Percentiles rank a stretch among this genome's conserved stretches.
Evolutionary conservation across 257 asterid species (phyloP).

Genomic region (Nicotiana attenuata): DNA sequence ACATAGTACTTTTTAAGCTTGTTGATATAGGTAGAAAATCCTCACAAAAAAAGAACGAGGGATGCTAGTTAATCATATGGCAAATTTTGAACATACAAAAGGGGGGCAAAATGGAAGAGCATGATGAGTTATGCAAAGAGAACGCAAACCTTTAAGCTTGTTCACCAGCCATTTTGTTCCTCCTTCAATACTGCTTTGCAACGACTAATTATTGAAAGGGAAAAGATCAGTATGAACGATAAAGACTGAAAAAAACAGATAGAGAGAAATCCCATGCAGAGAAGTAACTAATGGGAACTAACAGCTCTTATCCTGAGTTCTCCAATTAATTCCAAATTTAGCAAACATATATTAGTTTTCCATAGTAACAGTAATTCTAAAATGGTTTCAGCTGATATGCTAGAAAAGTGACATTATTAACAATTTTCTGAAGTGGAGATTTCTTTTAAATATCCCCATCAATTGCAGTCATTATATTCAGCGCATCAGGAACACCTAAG

Average conservation of each 20-base stretch:
- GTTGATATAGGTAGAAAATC: neutral
- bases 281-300: neutral
- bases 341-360: neutral
- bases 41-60: neutral
- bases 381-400: neutral
- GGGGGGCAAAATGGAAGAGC: neutral
- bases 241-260: neutral
- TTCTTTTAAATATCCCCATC: neutral
- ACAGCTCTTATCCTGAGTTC: neutral
- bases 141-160: slow-evolving; percentile 68
- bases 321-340: neutral
- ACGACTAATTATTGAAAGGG: slow-evolving; percentile 30
- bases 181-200: slow-evolving; percentile 66
- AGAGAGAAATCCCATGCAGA: neutral
- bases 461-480: neutral
- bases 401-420: neutral
- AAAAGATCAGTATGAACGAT: neutral
- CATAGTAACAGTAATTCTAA: neutral
- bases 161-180: slow-evolving; percentile 79
- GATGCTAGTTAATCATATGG: neutral
- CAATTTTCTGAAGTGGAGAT: neutral
- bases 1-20: neutral
- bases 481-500: neutral
- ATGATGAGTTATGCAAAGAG: slow-evolving; percentile 6
- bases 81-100: too few relatives aligned